phyloP scores from a whole-genome alignment of 768 basidiomycete genomes.

The Myochromella boudieri region DNA sequence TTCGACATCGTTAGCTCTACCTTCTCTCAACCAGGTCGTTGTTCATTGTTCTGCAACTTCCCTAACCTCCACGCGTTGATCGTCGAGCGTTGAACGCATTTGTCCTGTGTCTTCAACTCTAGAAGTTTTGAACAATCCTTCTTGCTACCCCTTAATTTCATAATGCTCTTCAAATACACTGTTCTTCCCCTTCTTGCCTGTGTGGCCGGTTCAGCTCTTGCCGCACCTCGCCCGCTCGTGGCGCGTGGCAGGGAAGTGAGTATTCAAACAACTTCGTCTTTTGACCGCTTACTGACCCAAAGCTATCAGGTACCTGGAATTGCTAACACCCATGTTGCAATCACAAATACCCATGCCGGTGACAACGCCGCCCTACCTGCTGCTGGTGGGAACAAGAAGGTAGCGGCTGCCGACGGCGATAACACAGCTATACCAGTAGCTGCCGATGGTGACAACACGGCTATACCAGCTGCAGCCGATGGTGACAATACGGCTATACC shows the following conservation, averaged over 20 bases:
- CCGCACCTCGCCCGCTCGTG: constrained; percentile 19
- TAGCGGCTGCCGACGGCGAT: not conserved
- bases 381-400: not conserved
- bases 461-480: not conserved
- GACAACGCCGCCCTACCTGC: not conserved
- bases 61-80: too few species aligned
- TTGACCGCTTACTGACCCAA: too few species aligned
- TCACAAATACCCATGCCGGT: not conserved
- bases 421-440: not conserved
- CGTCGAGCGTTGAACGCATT: constrained; percentile 1
- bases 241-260: not conserved
- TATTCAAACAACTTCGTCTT: too few species aligned
- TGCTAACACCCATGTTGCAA: not conserved
- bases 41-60: too few species aligned
- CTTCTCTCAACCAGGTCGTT: constrained; percentile 11
- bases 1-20: constrained; percentile 16
- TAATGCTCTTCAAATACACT: constrained; percentile 27
- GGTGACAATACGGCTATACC: too few species aligned
- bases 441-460: not conserved
- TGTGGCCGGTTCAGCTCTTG: constrained; percentile 23
- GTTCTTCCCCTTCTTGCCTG: constrained; percentile 23
- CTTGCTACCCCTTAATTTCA: constrained; percentile 11
- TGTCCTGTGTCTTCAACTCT: not conserved
- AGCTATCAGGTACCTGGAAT: too few species aligned
- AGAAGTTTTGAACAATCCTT: not conserved